Base-by-base conservation (phyloP, 768 basidiomycete species). In the Leccinum aurantiacum region DNA sequence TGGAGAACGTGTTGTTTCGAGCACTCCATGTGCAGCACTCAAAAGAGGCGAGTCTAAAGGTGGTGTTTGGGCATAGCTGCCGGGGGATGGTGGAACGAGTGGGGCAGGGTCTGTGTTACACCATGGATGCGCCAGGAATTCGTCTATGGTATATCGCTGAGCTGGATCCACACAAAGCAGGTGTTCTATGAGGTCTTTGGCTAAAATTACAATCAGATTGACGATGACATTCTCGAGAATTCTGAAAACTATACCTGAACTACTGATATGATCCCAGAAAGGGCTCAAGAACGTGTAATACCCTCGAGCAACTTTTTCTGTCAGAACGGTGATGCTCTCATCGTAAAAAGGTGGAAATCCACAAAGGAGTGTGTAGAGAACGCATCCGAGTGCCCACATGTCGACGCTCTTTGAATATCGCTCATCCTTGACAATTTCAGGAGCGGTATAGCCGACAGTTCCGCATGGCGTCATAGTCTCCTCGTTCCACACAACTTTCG, bases 331-430 rank as follows among this genome's bases (percentile, higher is more conserved):
- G 77, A 99, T 99, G 70, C 92, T 95, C 74, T 99, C 97, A 65
- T 99, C 97, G 75, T 98, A 99, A 78, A 99, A 99, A 1, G 97
- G 97, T 50, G 91, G 91, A 75, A 98, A 97, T 55, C 97, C 97
- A 68, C 97, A 98, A 19, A 99, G 86, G 2, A 98, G 81, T 2
- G 97, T 99, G 77, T 99, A 99, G 1, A 99, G 82, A n/a, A 99
- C 97, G 74, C 97, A 99, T 44, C 97, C 97, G 38, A 99, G 78
- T 2, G 97, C 97, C 97, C 97, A 99, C 97, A 98, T 98, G 71
- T 99, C 97, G 57, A 98, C 96, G 68, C 91, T 93, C 76, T 95
- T 95, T 73, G 87, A 90, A 72, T 96, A 96, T 29, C 94, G 84
- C 77, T 99, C 96, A 71, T 98, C 97, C 77, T 98, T 98, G 67